Percentiles rank a stretch among this genome's conserved stretches.
Conservation (phyloP, 1,139 yeast species). For the Candida sp. region DNA sequence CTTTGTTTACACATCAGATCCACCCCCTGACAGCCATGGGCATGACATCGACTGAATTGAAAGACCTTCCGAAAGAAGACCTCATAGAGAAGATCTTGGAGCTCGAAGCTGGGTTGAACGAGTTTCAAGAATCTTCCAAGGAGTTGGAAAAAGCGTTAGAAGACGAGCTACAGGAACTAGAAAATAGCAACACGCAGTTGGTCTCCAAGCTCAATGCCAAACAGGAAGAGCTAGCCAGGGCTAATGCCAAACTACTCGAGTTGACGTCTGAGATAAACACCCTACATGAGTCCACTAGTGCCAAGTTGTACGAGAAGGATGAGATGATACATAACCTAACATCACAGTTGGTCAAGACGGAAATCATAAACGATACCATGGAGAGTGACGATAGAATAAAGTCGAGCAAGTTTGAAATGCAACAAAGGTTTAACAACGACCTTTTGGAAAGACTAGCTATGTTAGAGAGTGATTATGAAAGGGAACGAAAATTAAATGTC, state of each 20-base stretch:
- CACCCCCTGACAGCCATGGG: conserved; percentile 6
- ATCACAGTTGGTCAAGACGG: conserved; percentile 40
- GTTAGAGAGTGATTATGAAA: conserved; percentile 43
- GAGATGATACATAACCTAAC: conserved; percentile 26
- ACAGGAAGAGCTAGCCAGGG: conserved; percentile 14
- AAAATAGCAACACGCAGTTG: conserved; percentile 21
- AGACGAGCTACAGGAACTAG: conserved; percentile 42
- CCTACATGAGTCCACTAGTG: conserved; percentile 21
- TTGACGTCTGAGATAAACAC: conserved; percentile 26
- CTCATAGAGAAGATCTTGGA: conserved; percentile 34
- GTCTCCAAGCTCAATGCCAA: conserved; percentile 9
- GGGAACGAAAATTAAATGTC: conserved; percentile 32
- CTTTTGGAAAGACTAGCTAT: conserved; percentile 46
- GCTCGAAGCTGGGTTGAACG: conserved; percentile 39
- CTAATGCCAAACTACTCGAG: conserved; percentile 15
- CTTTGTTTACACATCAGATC: not conserved
- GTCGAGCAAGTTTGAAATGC: conserved; percentile 33
- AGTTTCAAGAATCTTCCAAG: conserved; percentile 48
- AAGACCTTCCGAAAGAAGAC: conserved; percentile 26
- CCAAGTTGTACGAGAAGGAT: conserved; percentile 23
- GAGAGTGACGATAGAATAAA: conserved; percentile 43
- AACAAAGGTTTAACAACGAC: conserved; percentile 44
- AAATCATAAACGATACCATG: conserved; percentile 46
- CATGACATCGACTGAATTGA: conserved; percentile 6
- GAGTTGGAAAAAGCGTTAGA: conserved; percentile 50